These are phyloP conservation scores for Plectranthus barbatus DNA, from an alignment of 257 asterid genomes.

Conservation along the genomic window DNA sequence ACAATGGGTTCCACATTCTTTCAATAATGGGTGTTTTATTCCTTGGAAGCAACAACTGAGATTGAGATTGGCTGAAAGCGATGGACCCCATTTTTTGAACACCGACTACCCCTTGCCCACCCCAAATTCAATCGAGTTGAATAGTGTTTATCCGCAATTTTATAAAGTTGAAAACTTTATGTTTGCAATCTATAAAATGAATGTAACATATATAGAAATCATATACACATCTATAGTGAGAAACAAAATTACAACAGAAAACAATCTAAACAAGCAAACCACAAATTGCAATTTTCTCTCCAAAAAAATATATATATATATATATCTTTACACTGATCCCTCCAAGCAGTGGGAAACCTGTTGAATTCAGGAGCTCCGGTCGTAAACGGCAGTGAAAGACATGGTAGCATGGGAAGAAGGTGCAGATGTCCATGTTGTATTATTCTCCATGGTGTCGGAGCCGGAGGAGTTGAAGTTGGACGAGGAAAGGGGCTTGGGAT, in stretches of 20 bases:
- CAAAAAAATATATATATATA: slow-evolving; percentile 3
- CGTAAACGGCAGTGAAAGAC: slow-evolving; percentile 36
- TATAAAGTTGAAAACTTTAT: too few relatives aligned
- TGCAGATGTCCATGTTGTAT: slow-evolving; percentile 34
- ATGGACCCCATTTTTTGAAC: too few relatives aligned
- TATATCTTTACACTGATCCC: too few relatives aligned
- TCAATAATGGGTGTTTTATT: not conserved
- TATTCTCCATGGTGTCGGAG: too few relatives aligned
- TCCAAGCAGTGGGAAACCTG: too few relatives aligned
- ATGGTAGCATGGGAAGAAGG: slow-evolving; percentile 51
- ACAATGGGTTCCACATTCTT: not conserved
- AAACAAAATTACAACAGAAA: too few relatives aligned
- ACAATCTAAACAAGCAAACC: slow-evolving; percentile 9
- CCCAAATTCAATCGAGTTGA: too few relatives aligned
- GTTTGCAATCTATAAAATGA: too few relatives aligned
- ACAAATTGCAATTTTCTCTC: not conserved
- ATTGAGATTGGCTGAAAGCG: not conserved
- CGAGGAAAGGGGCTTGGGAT: slow-evolving; percentile 21
- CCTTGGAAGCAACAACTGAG: slow-evolving; percentile 7
- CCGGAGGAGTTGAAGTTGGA: slow-evolving; percentile 44
- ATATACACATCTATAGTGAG: slow-evolving; percentile 8
- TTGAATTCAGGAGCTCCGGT: slow-evolving; percentile 33
- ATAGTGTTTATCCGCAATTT: too few relatives aligned
- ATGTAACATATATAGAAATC: too few relatives aligned
- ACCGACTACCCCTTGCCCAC: too few relatives aligned